Evolutionary conservation across 345 rosid genomes (phyloP).

Genomic region (Lepidium africanum): DNA sequence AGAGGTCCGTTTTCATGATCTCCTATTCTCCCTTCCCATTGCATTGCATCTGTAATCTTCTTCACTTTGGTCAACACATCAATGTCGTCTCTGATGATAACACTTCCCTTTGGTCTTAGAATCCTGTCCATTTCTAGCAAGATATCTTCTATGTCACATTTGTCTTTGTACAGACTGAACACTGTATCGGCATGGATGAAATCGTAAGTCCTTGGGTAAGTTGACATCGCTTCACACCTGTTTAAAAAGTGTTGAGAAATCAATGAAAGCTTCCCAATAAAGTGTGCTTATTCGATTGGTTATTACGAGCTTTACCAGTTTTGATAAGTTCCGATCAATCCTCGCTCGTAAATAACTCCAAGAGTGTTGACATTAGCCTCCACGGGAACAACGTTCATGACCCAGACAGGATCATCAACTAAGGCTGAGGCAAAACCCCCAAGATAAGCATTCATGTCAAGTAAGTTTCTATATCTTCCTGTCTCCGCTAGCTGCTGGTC

Average conservation of each 20-base stretch:
- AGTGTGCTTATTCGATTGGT: neutral
- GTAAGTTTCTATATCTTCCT: constrained; percentile 76
- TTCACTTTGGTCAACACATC: constrained; percentile 56
- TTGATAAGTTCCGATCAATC: constrained; percentile 84
- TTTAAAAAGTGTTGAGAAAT: neutral
- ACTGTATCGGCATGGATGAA: constrained; percentile 72
- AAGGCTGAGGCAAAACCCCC: constrained; percentile 89
- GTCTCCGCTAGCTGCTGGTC: constrained; percentile 50
- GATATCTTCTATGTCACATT: constrained; percentile 73
- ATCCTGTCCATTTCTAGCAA: constrained; percentile 88
- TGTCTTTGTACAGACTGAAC: constrained; percentile 51
- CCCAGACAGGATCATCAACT: constrained; percentile 67
- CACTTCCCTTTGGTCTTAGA: constrained; percentile 73
- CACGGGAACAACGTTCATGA: constrained; percentile 67
- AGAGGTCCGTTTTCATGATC: constrained; percentile 81
- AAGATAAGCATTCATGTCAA: constrained; percentile 73
- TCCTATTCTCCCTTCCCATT: constrained; percentile 66
- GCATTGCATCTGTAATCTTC: constrained; percentile 54
- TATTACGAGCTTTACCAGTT: constrained; percentile 43
- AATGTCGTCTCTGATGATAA: constrained; percentile 79
- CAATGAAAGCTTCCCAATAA: neutral
- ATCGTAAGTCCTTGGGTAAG: constrained; percentile 94
- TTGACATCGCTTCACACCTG: constrained; percentile 86
- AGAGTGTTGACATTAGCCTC: constrained; percentile 57
- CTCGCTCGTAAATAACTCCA: constrained; percentile 76